Evolutionary conservation across 2,329 filamentous ascomycete genomes (phyloP), one percentile per base, ranked within the genome.

Genomic region (Ascochyta lentis): DNA sequence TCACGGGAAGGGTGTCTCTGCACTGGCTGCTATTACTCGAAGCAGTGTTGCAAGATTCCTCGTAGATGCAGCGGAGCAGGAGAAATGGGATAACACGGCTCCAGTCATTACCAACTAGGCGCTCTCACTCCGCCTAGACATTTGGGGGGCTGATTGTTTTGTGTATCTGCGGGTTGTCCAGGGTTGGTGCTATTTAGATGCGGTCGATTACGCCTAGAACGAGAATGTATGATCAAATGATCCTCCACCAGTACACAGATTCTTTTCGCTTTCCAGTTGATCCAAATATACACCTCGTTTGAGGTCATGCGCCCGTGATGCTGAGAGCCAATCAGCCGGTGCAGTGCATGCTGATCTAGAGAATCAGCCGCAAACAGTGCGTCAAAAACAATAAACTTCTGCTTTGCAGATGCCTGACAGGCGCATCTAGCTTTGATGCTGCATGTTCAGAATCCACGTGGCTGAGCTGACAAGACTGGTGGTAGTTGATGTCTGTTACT

Each of bases 41-140:
- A 60, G 64, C 15, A 80, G 77, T 58, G 77, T 84, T 7, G 81
- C 80, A 8, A 63, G 56, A 15, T 84, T 79, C 65, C 60, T 83
- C 60, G 73, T 83, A 4, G 72, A 78, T 50, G 79, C 76, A 2
- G 74, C 73, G 0, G 79, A 79, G 66, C 74, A 63, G 29, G 60
- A 64, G 3, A 66, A 75, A 7, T 84, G 78, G 76, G 73, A 80
- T 61, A 68, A 76, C 7, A 75, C 50, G 34, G 74, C 79, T 1
- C 81, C 81, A 4, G 80, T 84, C 2, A 76, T 84, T 50, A 73
- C 77, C 13, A 81, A 81, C 40, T 71, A 52, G 33, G 33, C 3
- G 4, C 10, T 33, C 16, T 33, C 27, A 23, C 4, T 9, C 3
- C 10, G 10, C 16, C 15, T 4, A 6, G 41, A 8, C n/a, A 27